Evolutionary conservation across 495 filamentous ascomycete species (phyloP).

Genomic region (Penicillium desertorum): DNA sequence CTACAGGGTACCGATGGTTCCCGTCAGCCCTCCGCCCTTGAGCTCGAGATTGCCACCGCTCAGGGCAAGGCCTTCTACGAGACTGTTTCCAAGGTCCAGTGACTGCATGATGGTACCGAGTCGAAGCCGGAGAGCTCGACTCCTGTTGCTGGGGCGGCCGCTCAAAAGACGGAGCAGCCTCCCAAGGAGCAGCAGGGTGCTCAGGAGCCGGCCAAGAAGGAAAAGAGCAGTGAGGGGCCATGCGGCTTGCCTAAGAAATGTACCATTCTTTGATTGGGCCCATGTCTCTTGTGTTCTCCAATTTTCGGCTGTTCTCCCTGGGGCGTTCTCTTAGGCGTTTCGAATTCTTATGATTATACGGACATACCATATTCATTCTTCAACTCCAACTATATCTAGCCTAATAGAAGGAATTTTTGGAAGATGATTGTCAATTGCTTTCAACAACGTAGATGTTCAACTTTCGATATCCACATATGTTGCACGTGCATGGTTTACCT

Average conservation of each 20-base stretch:
- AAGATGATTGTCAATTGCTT: not conserved
- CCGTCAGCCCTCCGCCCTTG: constrained; percentile 70
- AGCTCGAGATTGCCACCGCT: constrained; percentile 72
- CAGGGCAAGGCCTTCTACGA: constrained; percentile 90
- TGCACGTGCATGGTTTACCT: no score
- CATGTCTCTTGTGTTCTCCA: constrained; percentile 5
- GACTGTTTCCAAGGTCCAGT: constrained; percentile 72
- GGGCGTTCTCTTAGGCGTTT: constrained; percentile 26
- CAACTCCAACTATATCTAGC: not conserved
- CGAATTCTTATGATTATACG: constrained; percentile 19
- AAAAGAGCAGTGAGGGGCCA: constrained; percentile 54
- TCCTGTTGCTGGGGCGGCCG: constrained; percentile 24
- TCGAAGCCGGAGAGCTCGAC: constrained; percentile 34
- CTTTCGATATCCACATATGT: not conserved
- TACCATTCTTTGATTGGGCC: constrained; percentile 49
- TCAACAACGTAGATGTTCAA: not conserved
- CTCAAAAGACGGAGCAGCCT: constrained; percentile 24
- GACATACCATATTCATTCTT: not conserved
- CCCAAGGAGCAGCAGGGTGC: constrained; percentile 29
- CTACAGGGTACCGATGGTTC: constrained; percentile 66
- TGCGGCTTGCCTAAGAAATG: constrained; percentile 73
- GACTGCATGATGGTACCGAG: constrained; percentile 70
- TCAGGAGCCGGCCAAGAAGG: constrained; percentile 34
- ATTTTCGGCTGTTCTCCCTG: constrained; percentile 11
- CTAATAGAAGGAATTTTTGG: not conserved